Evolutionary conservation across 495 filamentous ascomycete species (phyloP), one percentile per base, ranked within the genome.

Genomic region (Acidiella bohemica): DNA sequence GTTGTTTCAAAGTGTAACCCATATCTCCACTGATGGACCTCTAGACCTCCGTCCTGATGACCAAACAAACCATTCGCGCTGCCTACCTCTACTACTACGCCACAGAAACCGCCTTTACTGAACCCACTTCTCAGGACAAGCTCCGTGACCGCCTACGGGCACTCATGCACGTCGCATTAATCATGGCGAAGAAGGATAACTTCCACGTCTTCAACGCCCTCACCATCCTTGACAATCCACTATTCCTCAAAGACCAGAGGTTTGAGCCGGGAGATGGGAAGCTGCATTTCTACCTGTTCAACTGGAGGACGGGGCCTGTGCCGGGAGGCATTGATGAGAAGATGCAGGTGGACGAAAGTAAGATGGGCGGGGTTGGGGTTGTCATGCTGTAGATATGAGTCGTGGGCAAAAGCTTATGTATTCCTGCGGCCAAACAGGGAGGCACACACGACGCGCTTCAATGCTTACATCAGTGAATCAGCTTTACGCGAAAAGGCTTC

Each of bases 141-240:
- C 35, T 49, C 8, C 43, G 36, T 58, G 58, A 67, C 2, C 73
- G 85, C 12, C 64, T 97, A 26, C 84, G 84, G 50, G 54, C 60
- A 8, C 65, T 97, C 51, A 73, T 94, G 32, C 76, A 78, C 27
- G 88, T 96, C 59, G 81, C 84, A 6, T 62, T 97, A 20, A 80
- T 95, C 50, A 65, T 90, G 20, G 87, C 90, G 32, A 94, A 93
- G 62, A 70, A 70, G 67, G 68, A 70, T 49, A 75, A 80, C 28
- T 95, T 95, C 57, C 90, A 97, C 58, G 90, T 97, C 28, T 93
- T 95, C 67, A 97, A 97, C 49, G 88, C 84, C 0, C 71, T 97
- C 14, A 93, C 90, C 0, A 67, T 93, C 22, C 73, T 93, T 51
- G 90, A 97, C 56, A 97, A 96, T 62, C 75, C 77, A 4, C 67